Percentiles rank a stretch among this genome's conserved stretches.
Evolutionary conservation across 805 yeast genomes (phyloP).

Genomic region (Saturnispora serradocipensis): DNA sequence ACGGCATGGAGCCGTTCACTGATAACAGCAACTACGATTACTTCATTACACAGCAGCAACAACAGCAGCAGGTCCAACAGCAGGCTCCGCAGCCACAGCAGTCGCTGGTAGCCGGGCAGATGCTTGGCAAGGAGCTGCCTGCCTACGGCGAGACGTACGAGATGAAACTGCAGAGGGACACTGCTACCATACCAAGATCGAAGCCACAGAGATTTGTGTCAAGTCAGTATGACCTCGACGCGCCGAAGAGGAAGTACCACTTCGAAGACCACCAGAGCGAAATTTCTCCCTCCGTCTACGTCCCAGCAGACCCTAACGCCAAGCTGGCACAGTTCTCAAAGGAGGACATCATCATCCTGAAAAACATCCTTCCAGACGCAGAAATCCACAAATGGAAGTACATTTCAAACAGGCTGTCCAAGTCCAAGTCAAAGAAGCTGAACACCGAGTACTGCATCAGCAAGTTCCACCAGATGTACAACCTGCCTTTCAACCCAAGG

Average conservation of each 20-base stretch:
- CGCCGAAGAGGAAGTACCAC: slow-evolving; percentile 7
- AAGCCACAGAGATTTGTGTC: neutral
- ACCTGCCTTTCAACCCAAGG: slow-evolving; percentile 23
- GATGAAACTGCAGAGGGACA: neutral
- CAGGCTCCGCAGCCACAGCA: slow-evolving; percentile 3
- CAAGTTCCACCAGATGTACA: slow-evolving; percentile 27
- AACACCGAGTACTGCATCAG: slow-evolving; percentile 24
- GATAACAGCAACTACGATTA: neutral
- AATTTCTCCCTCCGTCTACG: slow-evolving; percentile 13
- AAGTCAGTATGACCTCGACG: neutral
- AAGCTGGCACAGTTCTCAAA: slow-evolving; percentile 23
- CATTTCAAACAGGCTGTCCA: slow-evolving; percentile 25
- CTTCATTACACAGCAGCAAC: slow-evolving; percentile 1
- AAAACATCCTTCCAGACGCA: slow-evolving; percentile 23
- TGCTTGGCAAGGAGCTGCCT: neutral
- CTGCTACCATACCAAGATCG: neutral
- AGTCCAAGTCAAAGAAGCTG: slow-evolving; percentile 24
- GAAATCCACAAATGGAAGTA: slow-evolving; percentile 29
- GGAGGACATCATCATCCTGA: slow-evolving; percentile 23
- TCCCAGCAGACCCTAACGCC: slow-evolving; percentile 20
- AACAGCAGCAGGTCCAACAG: slow-evolving; percentile 3
- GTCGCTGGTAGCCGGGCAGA: neutral
- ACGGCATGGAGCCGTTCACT: neutral
- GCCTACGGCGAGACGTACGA: neutral
- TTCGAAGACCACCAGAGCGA: slow-evolving; percentile 14